phyloP scores from a whole-genome alignment of 768 basidiomycete genomes.

The Rhizopogon vesiculosus region DNA sequence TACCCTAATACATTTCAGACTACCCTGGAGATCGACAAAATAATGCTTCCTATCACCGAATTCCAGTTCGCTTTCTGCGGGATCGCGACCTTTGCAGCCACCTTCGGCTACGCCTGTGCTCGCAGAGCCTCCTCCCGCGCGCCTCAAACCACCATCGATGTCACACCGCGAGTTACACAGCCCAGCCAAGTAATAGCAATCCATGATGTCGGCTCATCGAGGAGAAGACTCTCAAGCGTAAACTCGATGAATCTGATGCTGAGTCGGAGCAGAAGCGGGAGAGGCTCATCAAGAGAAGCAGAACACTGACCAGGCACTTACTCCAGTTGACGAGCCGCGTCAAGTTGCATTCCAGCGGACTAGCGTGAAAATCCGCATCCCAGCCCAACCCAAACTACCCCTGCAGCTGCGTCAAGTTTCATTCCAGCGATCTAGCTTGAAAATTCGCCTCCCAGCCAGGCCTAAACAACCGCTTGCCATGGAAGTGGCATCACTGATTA shows the following conservation, averaged over 20 bases:
- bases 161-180: constrained; percentile 27
- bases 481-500: no score
- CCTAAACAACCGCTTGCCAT: no score
- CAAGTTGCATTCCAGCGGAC: no score
- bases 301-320: constrained; percentile 21
- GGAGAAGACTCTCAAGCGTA: constrained; percentile 28
- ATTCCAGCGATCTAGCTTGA: no score
- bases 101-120: constrained; percentile 52
- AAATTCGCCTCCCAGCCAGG: no score
- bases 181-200: constrained; percentile 24
- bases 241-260: constrained; percentile 23
- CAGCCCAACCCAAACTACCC: no score
- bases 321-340: no score
- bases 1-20: not conserved
- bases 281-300: constrained; percentile 31
- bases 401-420: no score
- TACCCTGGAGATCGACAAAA: not conserved
- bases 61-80: constrained; percentile 53
- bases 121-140: constrained; percentile 30
- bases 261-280: constrained; percentile 24
- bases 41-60: constrained; percentile 48
- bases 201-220: constrained; percentile 16
- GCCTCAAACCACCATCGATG: constrained; percentile 10
- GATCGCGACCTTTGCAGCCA: constrained; percentile 56
- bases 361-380: no score